Conservation (phyloP, 1,139 yeast species). For the Blastobotrys indianensis region DNA sequence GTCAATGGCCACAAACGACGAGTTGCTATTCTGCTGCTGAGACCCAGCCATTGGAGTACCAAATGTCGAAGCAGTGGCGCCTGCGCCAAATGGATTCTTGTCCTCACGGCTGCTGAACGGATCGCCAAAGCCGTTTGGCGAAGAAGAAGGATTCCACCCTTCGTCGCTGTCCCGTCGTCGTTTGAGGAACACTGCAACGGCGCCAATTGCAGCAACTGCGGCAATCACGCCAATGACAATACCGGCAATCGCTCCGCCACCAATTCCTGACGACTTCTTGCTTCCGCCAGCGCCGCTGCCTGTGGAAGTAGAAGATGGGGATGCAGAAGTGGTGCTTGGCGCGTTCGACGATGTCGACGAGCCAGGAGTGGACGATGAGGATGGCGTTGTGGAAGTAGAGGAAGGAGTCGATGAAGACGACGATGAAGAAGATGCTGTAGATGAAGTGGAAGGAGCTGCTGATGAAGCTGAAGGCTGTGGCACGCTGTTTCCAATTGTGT, state of each 20-base stretch:
- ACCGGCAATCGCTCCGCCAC: constrained; percentile 32
- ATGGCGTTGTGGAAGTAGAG: constrained; percentile 20
- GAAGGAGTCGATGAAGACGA: constrained; percentile 15
- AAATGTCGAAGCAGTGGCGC: constrained; percentile 14
- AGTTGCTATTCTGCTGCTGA: constrained; percentile 10
- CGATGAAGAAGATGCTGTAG: constrained; percentile 17
- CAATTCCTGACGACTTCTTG: constrained; percentile 28
- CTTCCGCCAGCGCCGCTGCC: constrained; percentile 46
- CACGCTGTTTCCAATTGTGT: constrained; percentile 24
- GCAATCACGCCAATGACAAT: constrained; percentile 30
- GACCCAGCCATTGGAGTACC: not conserved
- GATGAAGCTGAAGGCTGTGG: constrained; percentile 13
- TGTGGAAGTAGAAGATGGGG: constrained; percentile 18
- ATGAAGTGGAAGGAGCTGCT: constrained; percentile 13
- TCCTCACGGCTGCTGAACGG: constrained; percentile 21
- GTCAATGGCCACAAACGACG: constrained; percentile 49
- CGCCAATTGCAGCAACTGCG: constrained; percentile 41
- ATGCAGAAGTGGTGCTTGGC: constrained; percentile 17
- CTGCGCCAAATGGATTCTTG: constrained; percentile 26
- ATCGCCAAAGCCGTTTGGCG: constrained; percentile 22
- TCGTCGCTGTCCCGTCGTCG: constrained; percentile 33
- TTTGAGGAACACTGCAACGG: constrained; percentile 41
- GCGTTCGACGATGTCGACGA: constrained; percentile 20
- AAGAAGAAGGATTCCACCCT: constrained; percentile 11
- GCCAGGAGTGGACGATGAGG: constrained; percentile 24